These are phyloP conservation scores for Aspergillus unguis DNA, from an alignment of 2,329 filamentous ascomycete species.

Conservation along the genomic window DNA sequence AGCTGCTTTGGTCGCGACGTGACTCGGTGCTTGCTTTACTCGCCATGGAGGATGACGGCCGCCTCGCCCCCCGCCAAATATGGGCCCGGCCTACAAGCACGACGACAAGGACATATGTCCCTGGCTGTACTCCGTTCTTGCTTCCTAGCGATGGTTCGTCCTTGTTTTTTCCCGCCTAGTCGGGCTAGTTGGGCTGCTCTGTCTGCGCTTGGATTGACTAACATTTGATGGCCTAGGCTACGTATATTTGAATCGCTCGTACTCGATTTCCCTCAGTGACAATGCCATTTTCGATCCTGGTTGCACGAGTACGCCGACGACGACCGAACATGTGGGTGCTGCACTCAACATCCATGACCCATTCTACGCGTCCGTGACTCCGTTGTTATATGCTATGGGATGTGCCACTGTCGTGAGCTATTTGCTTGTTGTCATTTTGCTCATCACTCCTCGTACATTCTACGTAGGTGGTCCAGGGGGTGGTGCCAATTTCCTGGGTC, in stretches of 20 bases:
- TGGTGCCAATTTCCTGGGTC: constrained; percentile 70
- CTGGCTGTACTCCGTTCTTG: constrained; percentile 61
- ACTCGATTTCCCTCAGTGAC: constrained; percentile 44
- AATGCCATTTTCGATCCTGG: constrained; percentile 51
- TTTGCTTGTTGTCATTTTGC: constrained; percentile 86
- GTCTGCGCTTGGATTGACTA: constrained; percentile 1
- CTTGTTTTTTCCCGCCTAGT: not conserved
- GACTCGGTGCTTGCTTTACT: constrained; percentile 23
- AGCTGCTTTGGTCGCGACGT: constrained; percentile 15
- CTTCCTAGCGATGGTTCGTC: constrained; percentile 56
- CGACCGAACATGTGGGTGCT: constrained; percentile 41
- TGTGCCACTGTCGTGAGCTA: constrained; percentile 88
- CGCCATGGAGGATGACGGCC: constrained; percentile 35
- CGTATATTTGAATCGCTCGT: constrained; percentile 42
- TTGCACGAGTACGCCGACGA: constrained; percentile 42
- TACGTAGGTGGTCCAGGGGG: constrained; percentile 70
- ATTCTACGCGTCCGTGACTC: constrained; percentile 91
- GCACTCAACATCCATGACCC: constrained; percentile 72
- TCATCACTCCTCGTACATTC: constrained; percentile 92
- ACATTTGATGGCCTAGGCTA: constrained; percentile 29
- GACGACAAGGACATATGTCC: constrained; percentile 32
- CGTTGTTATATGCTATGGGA: constrained; percentile 88
- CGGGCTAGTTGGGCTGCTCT: not conserved
- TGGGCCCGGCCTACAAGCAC: constrained; percentile 40
- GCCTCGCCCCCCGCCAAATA: constrained; percentile 38